Conservation (phyloP, 352 stramenopile genomes). For the Aphanomyces euteiches region DNA sequence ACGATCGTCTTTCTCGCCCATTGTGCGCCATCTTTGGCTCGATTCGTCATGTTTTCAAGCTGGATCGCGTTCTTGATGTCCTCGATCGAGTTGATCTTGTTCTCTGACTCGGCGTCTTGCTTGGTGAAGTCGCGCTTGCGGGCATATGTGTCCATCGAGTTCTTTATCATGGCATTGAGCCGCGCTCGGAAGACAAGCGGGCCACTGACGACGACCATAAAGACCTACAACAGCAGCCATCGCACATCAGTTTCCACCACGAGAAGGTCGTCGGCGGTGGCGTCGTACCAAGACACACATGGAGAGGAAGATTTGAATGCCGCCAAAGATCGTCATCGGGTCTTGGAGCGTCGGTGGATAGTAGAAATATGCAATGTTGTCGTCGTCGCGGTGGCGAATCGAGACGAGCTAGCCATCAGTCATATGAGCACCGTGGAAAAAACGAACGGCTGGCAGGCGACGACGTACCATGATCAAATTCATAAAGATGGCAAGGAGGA, state of each 20-base stretch:
- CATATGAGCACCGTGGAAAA: too few relatives aligned
- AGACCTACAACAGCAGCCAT: constrained; percentile 13
- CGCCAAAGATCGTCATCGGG: constrained; percentile 26
- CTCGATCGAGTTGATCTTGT: constrained; percentile 11
- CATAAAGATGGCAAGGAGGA: constrained; percentile 30
- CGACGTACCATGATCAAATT: constrained; percentile 28
- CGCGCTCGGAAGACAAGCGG: constrained; percentile 26
- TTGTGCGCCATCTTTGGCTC: constrained; percentile 3
- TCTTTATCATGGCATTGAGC: constrained; percentile 28
- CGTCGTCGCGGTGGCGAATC: constrained; percentile 7
- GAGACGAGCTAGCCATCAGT: constrained; percentile 17
- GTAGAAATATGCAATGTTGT: constrained; percentile 20
- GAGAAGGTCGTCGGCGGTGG: not conserved
- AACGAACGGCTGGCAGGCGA: not conserved
- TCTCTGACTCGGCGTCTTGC: constrained; percentile 1
- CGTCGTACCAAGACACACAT: constrained; percentile 17
- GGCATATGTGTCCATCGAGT: constrained; percentile 25
- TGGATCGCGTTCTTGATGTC: constrained; percentile 21
- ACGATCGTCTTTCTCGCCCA: constrained; percentile 1
- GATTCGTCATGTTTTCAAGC: constrained; percentile 16
- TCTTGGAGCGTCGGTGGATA: constrained; percentile 1
- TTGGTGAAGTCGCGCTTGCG: constrained; percentile 10
- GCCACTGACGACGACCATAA: constrained; percentile 27
- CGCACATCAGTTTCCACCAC: not conserved
- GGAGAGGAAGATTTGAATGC: constrained; percentile 27